A percentile compares a stretch with the other conserved stretches of the same genome.
Evolutionary conservation across 441 rosid genomes (phyloP).

Genomic region (Manihot esculenta): DNA sequence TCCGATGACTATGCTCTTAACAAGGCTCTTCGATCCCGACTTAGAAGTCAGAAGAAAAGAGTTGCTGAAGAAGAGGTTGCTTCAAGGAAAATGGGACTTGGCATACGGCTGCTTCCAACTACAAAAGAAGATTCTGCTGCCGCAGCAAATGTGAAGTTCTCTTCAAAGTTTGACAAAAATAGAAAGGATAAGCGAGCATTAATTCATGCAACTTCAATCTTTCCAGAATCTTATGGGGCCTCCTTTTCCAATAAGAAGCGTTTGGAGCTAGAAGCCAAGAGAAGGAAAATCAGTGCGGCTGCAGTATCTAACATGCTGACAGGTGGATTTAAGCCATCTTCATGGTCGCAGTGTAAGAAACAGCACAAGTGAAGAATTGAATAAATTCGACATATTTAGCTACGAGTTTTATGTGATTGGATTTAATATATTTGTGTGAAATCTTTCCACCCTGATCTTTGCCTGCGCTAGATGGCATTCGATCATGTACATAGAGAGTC

Average conservation of each 20-base stretch:
- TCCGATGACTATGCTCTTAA: conserved; percentile 80
- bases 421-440: not conserved
- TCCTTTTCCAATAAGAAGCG: conserved; percentile 47
- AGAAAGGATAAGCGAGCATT: conserved; percentile 72
- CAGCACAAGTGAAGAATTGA: conserved; percentile 33
- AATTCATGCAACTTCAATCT: conserved; percentile 67
- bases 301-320: conserved; percentile 56
- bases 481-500: conserved; percentile 1
- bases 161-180: conserved; percentile 70
- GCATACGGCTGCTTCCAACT: conserved; percentile 70
- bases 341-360: conserved; percentile 51
- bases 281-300: conserved; percentile 68
- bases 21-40: conserved; percentile 72
- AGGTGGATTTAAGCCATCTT: conserved; percentile 72
- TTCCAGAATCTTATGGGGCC: conserved; percentile 45
- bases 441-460: not conserved
- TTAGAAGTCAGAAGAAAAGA: conserved; percentile 81
- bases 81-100: conserved; percentile 71
- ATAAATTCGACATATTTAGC: conserved; percentile 40
- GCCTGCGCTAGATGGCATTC: not conserved
- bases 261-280: conserved; percentile 71
- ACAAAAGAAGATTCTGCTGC: conserved; percentile 56
- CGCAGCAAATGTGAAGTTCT: conserved; percentile 60
- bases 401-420: not conserved
- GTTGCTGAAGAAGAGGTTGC: conserved; percentile 80